Percentiles rank a stretch among this genome's conserved stretches.
Evolutionary conservation across 2,329 filamentous ascomycete species (phyloP).

Genomic region (Zarea fungicola): DNA sequence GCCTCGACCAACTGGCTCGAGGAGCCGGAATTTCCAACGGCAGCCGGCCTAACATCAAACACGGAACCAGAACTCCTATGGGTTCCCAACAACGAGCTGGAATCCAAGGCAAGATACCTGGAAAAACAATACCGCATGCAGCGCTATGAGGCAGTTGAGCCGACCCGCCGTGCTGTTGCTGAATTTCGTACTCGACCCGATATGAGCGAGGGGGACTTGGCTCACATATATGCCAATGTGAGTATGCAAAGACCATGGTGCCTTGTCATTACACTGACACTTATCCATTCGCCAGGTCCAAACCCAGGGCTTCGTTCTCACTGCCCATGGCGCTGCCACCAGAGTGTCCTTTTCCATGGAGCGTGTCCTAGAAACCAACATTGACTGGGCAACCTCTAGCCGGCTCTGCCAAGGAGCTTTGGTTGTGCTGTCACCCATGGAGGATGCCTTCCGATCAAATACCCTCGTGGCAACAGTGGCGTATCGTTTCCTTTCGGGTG

Average conservation of each 20-base stretch:
- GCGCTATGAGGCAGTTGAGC: slow-evolving; percentile 66
- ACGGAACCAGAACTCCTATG: neutral
- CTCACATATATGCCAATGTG: slow-evolving; percentile 67
- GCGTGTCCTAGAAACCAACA: slow-evolving; percentile 55
- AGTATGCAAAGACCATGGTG: slow-evolving; percentile 12
- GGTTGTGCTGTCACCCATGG: slow-evolving; percentile 45
- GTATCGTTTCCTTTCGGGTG: slow-evolving; percentile 56
- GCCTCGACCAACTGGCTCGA: slow-evolving; percentile 2
- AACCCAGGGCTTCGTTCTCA: slow-evolving; percentile 60
- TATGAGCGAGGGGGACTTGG: slow-evolving; percentile 52
- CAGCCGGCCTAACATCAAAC: neutral
- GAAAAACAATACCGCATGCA: slow-evolving; percentile 69
- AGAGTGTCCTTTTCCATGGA: slow-evolving; percentile 66
- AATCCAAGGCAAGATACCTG: slow-evolving; percentile 57
- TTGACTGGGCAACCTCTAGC: slow-evolving; percentile 57
- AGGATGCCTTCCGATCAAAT: slow-evolving; percentile 57
- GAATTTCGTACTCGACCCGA: slow-evolving; percentile 46
- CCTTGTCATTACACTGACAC: too few species aligned
- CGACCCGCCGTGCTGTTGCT: slow-evolving; percentile 62
- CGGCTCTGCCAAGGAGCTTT: slow-evolving; percentile 49
- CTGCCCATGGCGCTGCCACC: slow-evolving; percentile 57
- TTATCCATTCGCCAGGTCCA: slow-evolving; percentile 47
- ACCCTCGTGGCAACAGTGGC: slow-evolving; percentile 70
- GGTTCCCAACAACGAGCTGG: neutral
- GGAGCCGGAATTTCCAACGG: neutral